Percentiles rank a stretch among this genome's conserved stretches.
These are phyloP conservation scores for Falciphora oryzae DNA, from an alignment of 2,329 filamentous ascomycete genomes.

Conservation along the genomic window DNA sequence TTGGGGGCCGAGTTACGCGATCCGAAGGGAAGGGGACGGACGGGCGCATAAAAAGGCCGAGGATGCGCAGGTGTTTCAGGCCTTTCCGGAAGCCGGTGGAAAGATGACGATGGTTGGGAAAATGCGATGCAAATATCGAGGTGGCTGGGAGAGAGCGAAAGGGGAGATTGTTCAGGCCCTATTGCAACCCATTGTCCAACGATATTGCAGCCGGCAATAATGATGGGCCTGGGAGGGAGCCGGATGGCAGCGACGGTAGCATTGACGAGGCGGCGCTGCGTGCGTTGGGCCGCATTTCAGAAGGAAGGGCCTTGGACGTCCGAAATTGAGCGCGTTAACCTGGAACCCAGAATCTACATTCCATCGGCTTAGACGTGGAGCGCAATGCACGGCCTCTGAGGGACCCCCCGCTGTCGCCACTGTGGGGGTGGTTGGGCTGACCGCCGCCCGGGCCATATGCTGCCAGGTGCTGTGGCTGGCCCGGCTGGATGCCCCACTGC, in stretches of 20 bases:
- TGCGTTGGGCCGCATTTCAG: not conserved
- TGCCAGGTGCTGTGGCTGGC: not conserved
- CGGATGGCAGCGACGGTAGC: not conserved
- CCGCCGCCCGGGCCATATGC: too few species aligned
- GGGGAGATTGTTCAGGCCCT: not conserved
- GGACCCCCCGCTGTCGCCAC: too few species aligned
- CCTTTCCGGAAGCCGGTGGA: not conserved
- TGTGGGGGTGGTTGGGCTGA: not conserved
- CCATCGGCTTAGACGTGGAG: not conserved
- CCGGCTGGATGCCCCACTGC: not conserved
- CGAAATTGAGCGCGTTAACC: not conserved
- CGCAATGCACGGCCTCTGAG: too few species aligned
- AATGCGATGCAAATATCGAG: not conserved
- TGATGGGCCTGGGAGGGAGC: too few species aligned
- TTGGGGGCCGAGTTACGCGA: not conserved
- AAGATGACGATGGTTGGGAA: not conserved
- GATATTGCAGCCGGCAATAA: not conserved
- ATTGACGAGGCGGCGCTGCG: not conserved
- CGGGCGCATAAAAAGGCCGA: not conserved
- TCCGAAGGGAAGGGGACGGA: not conserved
- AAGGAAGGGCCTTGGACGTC: not conserved
- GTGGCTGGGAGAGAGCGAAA: not conserved
- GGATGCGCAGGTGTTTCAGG: not conserved
- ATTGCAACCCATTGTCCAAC: not conserved
- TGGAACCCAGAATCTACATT: not conserved